Conservation (phyloP, 345 rosid genomes). For the Gossypium rotundifolium region DNA sequence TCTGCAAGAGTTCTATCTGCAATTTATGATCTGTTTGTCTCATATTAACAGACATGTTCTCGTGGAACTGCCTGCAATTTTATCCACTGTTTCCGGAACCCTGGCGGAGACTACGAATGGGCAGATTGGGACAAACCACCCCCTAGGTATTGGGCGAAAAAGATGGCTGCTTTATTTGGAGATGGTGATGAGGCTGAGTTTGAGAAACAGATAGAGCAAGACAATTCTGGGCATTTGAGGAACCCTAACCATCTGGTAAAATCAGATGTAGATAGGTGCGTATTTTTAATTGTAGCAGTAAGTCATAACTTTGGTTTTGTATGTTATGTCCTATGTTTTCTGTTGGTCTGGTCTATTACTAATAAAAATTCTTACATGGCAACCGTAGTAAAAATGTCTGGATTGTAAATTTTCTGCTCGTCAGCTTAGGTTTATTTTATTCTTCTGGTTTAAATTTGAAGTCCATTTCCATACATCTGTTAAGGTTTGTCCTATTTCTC, state of each 20-base stretch:
- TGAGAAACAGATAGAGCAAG: slow-evolving; percentile 36
- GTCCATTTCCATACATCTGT: not conserved
- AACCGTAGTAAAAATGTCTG: not conserved
- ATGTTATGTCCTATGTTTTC: not conserved
- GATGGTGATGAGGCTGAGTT: slow-evolving; percentile 37
- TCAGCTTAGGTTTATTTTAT: not conserved
- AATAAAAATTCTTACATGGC: not conserved
- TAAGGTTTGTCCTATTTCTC: not conserved
- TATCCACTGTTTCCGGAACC: slow-evolving; percentile 91
- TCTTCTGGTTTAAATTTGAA: not conserved
- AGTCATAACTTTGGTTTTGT: not conserved
- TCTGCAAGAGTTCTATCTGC: not conserved
- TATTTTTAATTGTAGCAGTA: not conserved
- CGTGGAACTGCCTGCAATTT: slow-evolving; percentile 93
- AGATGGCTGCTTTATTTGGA: slow-evolving; percentile 86
- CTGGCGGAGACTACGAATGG: slow-evolving; percentile 99
- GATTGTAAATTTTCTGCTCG: not conserved
- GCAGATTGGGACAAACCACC: slow-evolving; percentile 93
- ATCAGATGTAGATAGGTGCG: slow-evolving; percentile 40
- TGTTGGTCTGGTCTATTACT: slow-evolving; percentile 6
- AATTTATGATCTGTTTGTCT: slow-evolving; percentile 8
- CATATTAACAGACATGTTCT: slow-evolving; percentile 68
- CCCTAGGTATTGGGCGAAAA: slow-evolving; percentile 77
- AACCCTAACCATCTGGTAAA: slow-evolving; percentile 25
- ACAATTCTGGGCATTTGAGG: slow-evolving; percentile 22